Evolutionary conservation across 441 rosid genomes (phyloP), one percentile per base, ranked within the genome.

Genomic region (Codiaeum variegatum): DNA sequence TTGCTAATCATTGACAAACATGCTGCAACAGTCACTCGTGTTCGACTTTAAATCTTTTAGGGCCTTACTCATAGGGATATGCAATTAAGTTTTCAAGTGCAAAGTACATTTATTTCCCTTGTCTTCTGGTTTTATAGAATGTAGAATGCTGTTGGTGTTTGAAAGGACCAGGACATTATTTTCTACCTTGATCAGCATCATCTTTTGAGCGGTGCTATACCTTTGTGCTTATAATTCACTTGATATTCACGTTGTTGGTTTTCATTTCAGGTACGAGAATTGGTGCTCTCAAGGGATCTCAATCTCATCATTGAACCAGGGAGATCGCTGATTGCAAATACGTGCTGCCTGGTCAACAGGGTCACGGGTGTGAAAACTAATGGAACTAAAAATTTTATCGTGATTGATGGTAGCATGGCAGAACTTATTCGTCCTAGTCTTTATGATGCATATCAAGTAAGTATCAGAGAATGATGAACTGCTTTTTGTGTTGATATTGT

Each of bases 351-450:
- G 70, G 94, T 89, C 73, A 96, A 90, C 81, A 92, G 85, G 56
- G 93, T 96, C 24, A 96, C 92, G n/a, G 98, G 99, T 47, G 99
- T 93, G 62, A 96, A 95, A 83, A 91, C 94, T 0, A 95, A 95
- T 71, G 97, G 99, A 73, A 88, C 99, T 46, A 95, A 91, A 79
- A 93, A 88, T 73, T 90, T 95, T 77, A 76, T 95, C 21, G 97
- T 93, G 67, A 89, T 93, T 65, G 98, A 95, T 84, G 98, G 99
- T 59, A 95, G 99, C 86, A 95, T 93, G 97, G 93, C 97, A 59
- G 97, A 95, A 77, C 97, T 93, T 29, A 95, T 95, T 80, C 99
- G 98, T 62, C 99, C 97, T 21, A 95, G 98, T 86, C 97, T 95
- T 40, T 95, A 95, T 72, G 98, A 79, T 81, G 98, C 99, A 69